These are phyloP conservation scores for Aspergillus amoenus DNA, from an alignment of 2,329 filamentous ascomycete genomes.

Conservation along the genomic window DNA sequence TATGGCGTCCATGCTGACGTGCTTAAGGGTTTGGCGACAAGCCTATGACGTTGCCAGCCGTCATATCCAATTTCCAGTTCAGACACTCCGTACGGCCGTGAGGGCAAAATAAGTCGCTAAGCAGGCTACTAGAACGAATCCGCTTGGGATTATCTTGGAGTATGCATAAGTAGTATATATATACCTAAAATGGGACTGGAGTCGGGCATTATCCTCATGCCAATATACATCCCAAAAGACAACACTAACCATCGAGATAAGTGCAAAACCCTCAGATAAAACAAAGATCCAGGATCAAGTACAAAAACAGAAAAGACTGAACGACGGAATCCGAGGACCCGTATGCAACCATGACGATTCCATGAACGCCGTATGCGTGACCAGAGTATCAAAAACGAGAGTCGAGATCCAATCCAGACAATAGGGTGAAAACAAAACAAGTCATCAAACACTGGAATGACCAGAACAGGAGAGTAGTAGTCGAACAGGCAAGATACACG, in stretches of 20 bases:
- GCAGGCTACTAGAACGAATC: not conserved
- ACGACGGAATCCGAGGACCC: not conserved
- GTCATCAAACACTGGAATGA: conserved; percentile 5
- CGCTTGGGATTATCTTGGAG: not conserved
- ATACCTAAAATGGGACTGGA: not conserved
- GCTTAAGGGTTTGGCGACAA: not conserved
- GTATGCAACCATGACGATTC: not conserved
- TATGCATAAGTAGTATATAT: not conserved
- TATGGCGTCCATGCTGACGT: not conserved
- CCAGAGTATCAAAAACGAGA: not conserved
- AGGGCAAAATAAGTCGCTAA: too few species aligned
- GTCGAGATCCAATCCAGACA: not conserved
- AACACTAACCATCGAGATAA: not conserved
- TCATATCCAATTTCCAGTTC: not conserved
- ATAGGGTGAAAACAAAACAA: not conserved
- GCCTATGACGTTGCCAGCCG: conserved; percentile 4
- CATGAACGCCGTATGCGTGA: not conserved
- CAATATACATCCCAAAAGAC: not conserved
- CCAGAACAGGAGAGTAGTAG: conserved; percentile 9
- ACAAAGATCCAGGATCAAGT: not conserved
- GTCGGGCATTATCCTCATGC: not conserved
- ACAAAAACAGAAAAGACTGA: not conserved
- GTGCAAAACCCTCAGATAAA: not conserved
- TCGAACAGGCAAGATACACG: conserved; percentile 15
- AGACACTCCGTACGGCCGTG: not conserved